Evolutionary conservation across 371 early-diverging fungal species (phyloP), one percentile per base, ranked within the genome.

Genomic region (Mucor lusitanicus): DNA sequence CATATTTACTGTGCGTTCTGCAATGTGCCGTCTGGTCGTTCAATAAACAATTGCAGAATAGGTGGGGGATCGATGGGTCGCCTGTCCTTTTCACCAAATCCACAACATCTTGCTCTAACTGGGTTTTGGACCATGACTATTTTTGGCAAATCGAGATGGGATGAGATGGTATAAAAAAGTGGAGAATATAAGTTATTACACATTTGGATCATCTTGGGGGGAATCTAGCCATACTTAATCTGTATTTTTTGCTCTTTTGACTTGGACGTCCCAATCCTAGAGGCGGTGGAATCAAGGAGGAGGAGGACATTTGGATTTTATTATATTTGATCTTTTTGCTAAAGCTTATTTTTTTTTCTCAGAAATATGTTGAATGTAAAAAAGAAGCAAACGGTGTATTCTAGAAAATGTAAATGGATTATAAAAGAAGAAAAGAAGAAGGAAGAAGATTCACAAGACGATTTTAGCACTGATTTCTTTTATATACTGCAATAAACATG

Each of bases 81-180:
- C 27, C 76, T 55, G 39, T 76, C 76, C 48, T 76, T 76, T 37
- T 76, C 73, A 3, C 76, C 76, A 71, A 76, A 76, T 54, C 71
- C 74, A 67, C 90, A 88, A 78, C 90, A 86, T 46, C 91, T 79
- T 35, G 90, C 90, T 56, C 89, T 68, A 30, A 85, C 64, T 44
- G 91, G 91, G 62, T 89, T 81, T 73, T 91, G 90, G 25, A 68
- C 53, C 17, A 73, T 61, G n/a, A 67, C 73, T 73, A 61, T 25
- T 46, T 25, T 40, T 35, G 23, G 28, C 28, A 57, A 27, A 40
- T 53, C 53, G 25, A 28, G n/a, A 28, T n/a, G 25, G 56, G 59
- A 13, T 2, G 1, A 6, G 35, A 35, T 5, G 7, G 3, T 1
- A 40, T 53, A 25, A 12, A 35, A 35, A 27, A 27, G 21, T 46